Evolutionary conservation across 192 early-diverging fungal species (phyloP).

Genomic region (Coemansia sp.): DNA sequence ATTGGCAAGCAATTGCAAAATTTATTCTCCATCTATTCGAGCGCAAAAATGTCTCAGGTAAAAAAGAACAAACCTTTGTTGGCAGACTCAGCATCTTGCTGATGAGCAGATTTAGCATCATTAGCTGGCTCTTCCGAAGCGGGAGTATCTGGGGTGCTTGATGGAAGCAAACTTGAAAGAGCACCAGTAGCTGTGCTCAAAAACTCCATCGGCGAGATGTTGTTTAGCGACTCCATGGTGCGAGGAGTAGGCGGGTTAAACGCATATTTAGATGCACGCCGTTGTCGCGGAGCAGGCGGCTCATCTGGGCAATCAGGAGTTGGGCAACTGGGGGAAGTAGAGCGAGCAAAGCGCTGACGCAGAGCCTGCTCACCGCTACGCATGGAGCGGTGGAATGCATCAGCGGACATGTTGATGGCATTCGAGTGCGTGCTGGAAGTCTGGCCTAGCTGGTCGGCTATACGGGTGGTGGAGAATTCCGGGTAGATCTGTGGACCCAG

Average conservation of each 20-base stretch:
- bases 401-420: conserved; percentile 31
- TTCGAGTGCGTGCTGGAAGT: conserved; percentile 19
- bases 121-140: too few relatives aligned
- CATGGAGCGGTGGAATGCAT: conserved; percentile 37
- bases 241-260: conserved; percentile 54
- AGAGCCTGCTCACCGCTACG: conserved; percentile 38
- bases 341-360: conserved; percentile 26
- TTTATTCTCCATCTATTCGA: too few relatives aligned
- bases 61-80: too few relatives aligned
- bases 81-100: too few relatives aligned
- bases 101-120: too few relatives aligned
- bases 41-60: too few relatives aligned
- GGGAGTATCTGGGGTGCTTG: too few relatives aligned
- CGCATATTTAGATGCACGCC: conserved; percentile 31
- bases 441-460: conserved; percentile 23
- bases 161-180: too few relatives aligned
- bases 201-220: conserved; percentile 55
- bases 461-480: conserved; percentile 60
- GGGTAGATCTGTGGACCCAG: conserved; percentile 76
- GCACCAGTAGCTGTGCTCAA: conserved; percentile 12
- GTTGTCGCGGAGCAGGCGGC: neutral
- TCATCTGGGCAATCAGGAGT: neutral
- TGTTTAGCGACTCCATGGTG: conserved; percentile 50
- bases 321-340: neutral
- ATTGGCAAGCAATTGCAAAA: too few relatives aligned